Conservation (phyloP, 352 stramenopile species). For the Globisporangium takayamanum region DNA sequence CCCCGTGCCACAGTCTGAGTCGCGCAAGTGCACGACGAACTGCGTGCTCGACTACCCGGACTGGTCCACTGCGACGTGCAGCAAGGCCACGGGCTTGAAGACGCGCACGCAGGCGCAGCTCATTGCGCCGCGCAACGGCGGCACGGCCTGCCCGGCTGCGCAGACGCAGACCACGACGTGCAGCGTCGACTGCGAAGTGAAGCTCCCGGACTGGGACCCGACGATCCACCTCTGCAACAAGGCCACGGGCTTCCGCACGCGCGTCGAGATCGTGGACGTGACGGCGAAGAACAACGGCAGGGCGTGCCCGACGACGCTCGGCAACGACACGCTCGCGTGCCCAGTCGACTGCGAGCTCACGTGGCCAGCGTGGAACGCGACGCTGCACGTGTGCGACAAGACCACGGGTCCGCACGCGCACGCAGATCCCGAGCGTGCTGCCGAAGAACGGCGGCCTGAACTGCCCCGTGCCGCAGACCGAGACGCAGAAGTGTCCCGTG, state of each 20-base stretch:
- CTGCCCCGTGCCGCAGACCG: conserved; percentile 5
- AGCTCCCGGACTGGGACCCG: conserved; percentile 22
- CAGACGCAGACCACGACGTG: conserved; percentile 24
- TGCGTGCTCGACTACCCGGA: conserved; percentile 17
- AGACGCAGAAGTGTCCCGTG: conserved; percentile 13
- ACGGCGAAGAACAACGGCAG: conserved; percentile 25
- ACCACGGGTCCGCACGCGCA: background rate
- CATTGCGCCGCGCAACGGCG: conserved; percentile 24
- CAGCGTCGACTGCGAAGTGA: conserved; percentile 36
- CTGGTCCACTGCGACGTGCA: conserved; percentile 35
- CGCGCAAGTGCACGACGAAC: background rate
- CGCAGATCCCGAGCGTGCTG: background rate
- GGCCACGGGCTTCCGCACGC: conserved; percentile 26
- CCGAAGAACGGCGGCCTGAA: background rate
- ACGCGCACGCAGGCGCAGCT: conserved; percentile 21
- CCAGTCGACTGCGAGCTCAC: conserved; percentile 38
- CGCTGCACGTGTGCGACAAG: conserved; percentile 18
- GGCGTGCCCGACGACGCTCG: background rate
- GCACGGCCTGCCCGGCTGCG: conserved; percentile 28
- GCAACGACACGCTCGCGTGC: conserved; percentile 19
- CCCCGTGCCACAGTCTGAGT: background rate
- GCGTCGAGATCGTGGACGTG: conserved; percentile 16
- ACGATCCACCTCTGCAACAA: conserved; percentile 26
- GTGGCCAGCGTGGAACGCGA: conserved; percentile 26
- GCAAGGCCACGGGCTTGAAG: conserved; percentile 17